Evolutionary conservation across 2,329 filamentous ascomycete species (phyloP).

Genomic region (Hymenoscyphus infarciens): DNA sequence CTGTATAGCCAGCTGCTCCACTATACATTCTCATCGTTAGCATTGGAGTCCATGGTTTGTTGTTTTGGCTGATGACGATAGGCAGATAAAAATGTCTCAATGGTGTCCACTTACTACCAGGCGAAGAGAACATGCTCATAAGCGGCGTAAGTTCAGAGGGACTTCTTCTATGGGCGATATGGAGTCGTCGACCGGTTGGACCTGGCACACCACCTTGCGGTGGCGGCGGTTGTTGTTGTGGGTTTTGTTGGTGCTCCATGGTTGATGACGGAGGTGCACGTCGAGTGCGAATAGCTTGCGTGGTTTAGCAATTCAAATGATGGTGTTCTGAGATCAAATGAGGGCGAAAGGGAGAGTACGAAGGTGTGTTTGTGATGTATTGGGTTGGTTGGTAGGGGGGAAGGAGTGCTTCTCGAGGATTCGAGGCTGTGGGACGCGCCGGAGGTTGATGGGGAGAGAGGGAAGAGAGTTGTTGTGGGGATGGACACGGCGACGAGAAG

Average conservation of each 20-base stretch:
- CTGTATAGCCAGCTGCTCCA: slow-evolving; percentile 96
- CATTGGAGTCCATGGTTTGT: slow-evolving; percentile 7
- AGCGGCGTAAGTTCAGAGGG: slow-evolving; percentile 95
- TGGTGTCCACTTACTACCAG: slow-evolving; percentile 54
- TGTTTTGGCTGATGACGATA: slow-evolving; percentile 28
- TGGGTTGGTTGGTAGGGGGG: slow-evolving; percentile 25
- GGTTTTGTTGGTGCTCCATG: slow-evolving; percentile 46
- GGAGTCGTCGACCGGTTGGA: slow-evolving; percentile 81
- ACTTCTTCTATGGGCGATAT: slow-evolving; percentile 95
- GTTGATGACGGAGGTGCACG: slow-evolving; percentile 43
- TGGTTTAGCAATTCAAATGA: slow-evolving; percentile 31
- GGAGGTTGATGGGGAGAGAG: slow-evolving; percentile 26
- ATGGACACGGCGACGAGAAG: no score
- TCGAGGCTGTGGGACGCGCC: slow-evolving; percentile 32
- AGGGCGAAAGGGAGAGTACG: slow-evolving; percentile 33
- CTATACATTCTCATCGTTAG: slow-evolving; percentile 43
- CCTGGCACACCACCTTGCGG: slow-evolving; percentile 59
- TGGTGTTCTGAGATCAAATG: slow-evolving; percentile 27
- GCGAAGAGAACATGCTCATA: slow-evolving; percentile 77
- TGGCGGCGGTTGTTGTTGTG: slow-evolving; percentile 44
- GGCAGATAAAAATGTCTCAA: slow-evolving; percentile 4
- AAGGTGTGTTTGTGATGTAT: slow-evolving; percentile 10
- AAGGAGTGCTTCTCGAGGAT: slow-evolving; percentile 37
- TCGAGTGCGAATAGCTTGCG: slow-evolving; percentile 41
- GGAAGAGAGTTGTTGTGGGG: slow-evolving; percentile 1